Conservation (phyloP, 257 asterid genomes). For the Solanum chmielewskii region DNA sequence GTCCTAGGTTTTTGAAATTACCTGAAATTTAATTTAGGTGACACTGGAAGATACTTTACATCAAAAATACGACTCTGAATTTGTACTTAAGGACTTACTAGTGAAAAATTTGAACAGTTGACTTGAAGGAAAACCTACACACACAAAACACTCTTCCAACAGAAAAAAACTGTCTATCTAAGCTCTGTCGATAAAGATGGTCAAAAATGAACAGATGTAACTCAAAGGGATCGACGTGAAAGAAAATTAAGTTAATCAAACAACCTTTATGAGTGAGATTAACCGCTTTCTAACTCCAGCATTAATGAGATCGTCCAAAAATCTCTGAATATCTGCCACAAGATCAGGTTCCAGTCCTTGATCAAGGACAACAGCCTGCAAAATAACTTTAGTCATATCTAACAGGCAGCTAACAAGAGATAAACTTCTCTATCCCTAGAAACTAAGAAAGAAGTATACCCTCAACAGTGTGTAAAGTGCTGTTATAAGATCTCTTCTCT, state of each 20-base stretch:
- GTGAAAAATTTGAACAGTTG: not conserved
- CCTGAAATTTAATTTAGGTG: not conserved
- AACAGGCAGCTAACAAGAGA: not conserved
- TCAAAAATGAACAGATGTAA: not conserved
- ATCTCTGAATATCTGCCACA: conserved; percentile 62
- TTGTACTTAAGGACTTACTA: not conserved
- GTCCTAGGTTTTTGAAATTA: not conserved
- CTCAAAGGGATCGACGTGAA: not conserved
- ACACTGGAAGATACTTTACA: not conserved
- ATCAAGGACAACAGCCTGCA: conserved; percentile 91
- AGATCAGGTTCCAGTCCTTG: conserved; percentile 76
- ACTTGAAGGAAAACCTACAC: not conserved
- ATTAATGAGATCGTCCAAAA: conserved; percentile 57
- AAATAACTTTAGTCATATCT: not conserved
- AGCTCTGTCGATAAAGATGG: not conserved
- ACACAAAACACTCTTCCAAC: not conserved
- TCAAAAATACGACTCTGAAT: not conserved
- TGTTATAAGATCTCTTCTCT: conserved; percentile 84
- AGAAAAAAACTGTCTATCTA: not conserved
- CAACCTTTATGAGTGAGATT: conserved; percentile 68
- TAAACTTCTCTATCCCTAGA: not conserved
- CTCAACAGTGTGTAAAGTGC: conserved; percentile 64
- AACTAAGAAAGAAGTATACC: conserved; percentile 41
- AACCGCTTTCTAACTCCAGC: conserved; percentile 72
- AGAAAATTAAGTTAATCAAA: not conserved